Conservation (phyloP, 352 stramenopile genomes). For the Achlya hypogyna region DNA sequence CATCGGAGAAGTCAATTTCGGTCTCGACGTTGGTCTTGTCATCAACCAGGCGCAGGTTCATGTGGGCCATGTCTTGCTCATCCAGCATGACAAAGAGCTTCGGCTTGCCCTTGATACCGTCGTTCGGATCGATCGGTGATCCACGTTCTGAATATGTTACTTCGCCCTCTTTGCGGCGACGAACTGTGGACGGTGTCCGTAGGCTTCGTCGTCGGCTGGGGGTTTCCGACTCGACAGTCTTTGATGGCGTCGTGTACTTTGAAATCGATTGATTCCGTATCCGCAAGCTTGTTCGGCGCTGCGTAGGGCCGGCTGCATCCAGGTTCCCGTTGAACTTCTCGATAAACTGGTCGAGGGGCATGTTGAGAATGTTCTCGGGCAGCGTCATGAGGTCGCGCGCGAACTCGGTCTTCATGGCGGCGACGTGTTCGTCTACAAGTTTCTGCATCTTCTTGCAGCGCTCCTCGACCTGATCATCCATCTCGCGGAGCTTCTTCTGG, state of each 20-base stretch:
- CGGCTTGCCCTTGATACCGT: neutral
- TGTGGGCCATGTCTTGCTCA: conserved; percentile 2
- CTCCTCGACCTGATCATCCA: conserved; percentile 14
- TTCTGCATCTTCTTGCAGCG: conserved; percentile 9
- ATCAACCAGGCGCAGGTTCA: conserved; percentile 15
- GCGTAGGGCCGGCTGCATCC: neutral
- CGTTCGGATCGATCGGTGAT: conserved; percentile 13
- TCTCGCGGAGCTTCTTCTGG: neutral
- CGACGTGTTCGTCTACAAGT: neutral
- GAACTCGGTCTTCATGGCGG: conserved; percentile 12
- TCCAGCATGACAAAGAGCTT: conserved; percentile 18
- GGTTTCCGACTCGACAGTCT: neutral
- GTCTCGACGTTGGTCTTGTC: conserved; percentile 13
- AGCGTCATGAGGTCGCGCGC: conserved; percentile 11
- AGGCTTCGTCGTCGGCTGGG: conserved; percentile 12
- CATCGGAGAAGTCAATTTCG: conserved; percentile 6
- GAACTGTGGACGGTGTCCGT: conserved; percentile 14
- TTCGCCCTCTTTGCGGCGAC: conserved; percentile 7
- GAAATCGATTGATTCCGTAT: conserved; percentile 3
- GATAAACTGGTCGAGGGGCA: conserved; percentile 17
- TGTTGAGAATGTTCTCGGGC: conserved; percentile 18
- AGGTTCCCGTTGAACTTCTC: conserved; percentile 8
- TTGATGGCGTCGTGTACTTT: conserved; percentile 6
- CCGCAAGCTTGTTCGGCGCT: neutral
- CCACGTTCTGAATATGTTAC: conserved; percentile 8